These are phyloP conservation scores for Blastomyces percursus DNA, from an alignment of 2,329 filamentous ascomycete genomes.

Conservation along the genomic window DNA sequence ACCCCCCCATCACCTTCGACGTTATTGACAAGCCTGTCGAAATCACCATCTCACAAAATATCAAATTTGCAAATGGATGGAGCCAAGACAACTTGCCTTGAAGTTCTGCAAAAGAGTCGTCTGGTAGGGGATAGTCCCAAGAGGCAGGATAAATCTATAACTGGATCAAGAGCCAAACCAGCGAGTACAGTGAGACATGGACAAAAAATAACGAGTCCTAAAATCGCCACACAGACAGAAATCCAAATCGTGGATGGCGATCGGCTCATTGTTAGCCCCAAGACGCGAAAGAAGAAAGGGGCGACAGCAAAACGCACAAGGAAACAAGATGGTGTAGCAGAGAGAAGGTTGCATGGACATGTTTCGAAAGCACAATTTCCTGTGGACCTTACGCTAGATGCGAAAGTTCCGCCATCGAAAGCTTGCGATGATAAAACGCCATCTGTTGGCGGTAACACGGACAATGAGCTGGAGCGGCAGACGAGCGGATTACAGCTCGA, in stretches of 20 bases:
- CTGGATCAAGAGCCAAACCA: constrained; percentile 4
- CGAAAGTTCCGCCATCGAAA: neutral
- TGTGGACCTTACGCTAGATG: neutral
- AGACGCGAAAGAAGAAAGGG: constrained; percentile 14
- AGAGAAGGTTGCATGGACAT: constrained; percentile 27
- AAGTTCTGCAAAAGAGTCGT: neutral
- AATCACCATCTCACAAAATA: neutral
- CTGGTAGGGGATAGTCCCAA: neutral
- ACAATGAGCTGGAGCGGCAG: neutral
- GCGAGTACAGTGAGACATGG: neutral
- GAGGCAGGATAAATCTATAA: constrained; percentile 1
- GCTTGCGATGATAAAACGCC: neutral
- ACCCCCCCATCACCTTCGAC: constrained; percentile 19
- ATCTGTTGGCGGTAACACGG: neutral
- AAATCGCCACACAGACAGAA: neutral
- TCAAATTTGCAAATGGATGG: neutral
- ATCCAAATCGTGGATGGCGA: neutral
- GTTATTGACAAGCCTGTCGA: constrained; percentile 2
- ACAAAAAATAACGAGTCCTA: neutral
- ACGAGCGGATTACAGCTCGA: constrained; percentile 20
- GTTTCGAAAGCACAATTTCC: constrained; percentile 21
- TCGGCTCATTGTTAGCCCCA: constrained; percentile 10
- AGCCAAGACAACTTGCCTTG: neutral
- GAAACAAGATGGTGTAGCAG: constrained; percentile 20
- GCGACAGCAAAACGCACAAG: constrained; percentile 20